Base-by-base conservation (phyloP, 345 rosid genomes). In the Orychophragmus violaceus region DNA sequence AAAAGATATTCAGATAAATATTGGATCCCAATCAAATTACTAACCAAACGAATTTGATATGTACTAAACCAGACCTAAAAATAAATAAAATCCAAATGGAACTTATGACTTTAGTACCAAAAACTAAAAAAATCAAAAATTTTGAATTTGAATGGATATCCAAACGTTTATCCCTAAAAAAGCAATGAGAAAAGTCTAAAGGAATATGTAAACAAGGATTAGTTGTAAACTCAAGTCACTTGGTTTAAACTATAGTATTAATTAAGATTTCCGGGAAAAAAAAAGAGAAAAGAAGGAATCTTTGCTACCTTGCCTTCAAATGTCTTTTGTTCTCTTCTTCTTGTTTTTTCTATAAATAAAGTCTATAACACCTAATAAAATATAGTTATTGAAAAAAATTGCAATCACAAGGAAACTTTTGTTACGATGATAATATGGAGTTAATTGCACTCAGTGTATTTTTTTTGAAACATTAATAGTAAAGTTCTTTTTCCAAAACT, bases 181-280 rank as follows among this genome's bases (percentile, higher is more conserved):
- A 30, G 35, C 49, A 19, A 62, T 5, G 21, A 62, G n/a, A 56
- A 55, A 56, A 55, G 33, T 46, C 51, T 46, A 59, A 14, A 25
- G 39, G 58, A 63, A 52, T 73, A 73, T 59, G 63, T 52, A 66
- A 66, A 46, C 71, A 66, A 13, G 4, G 27, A 64, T 65, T 72
- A 66, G 62, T 66, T 73, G 72, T 74, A 56, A 64, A 29, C 32
- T 52, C 65, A 57, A 56, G 35, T 72, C 28, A 58, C 29, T 72
- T 64, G 60, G 12, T 58, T 65, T 57, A 72, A 57, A 58, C 54
- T 72, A 18, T 32, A 16, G 14, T 62, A 57, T 49, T 30, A 50
- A 58, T 28, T 57, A 23, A 23, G 63, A 46, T 37, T 57, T 57
- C n/a, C n/a, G n/a, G n/a, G n/a, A n/a, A 4, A 17, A 39, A 56